A percentile compares a stretch with the other conserved stretches of the same genome.
Evolutionary conservation across 2,329 filamentous ascomycete species (phyloP).

Genomic region (Epichloe scottii): DNA sequence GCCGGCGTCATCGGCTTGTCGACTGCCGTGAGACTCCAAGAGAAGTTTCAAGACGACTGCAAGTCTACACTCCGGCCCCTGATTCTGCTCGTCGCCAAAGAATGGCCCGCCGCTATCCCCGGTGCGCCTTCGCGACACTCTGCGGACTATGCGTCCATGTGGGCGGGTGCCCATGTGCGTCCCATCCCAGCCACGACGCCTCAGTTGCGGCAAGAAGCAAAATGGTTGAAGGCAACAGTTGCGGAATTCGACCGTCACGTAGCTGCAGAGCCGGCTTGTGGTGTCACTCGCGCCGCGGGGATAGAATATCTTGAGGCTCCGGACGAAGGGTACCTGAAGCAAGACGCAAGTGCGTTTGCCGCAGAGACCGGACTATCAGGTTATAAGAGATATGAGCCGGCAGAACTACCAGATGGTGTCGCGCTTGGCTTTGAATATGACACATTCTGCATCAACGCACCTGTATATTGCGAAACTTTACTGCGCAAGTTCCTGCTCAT

Average conservation of each 20-base stretch:
- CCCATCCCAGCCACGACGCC: slow-evolving; percentile 29
- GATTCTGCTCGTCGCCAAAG: slow-evolving; percentile 18
- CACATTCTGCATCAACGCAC: slow-evolving; percentile 42
- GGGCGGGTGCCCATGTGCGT: slow-evolving; percentile 44
- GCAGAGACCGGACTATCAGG: slow-evolving; percentile 16
- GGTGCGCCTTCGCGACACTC: slow-evolving; percentile 18
- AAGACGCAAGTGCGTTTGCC: slow-evolving; percentile 14
- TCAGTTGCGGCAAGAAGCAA: slow-evolving; percentile 19
- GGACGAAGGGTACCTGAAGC: slow-evolving; percentile 22
- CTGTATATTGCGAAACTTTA: slow-evolving; percentile 34
- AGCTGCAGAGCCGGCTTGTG: slow-evolving; percentile 20
- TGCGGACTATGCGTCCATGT: slow-evolving; percentile 40
- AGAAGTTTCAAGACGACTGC: slow-evolving; percentile 4
- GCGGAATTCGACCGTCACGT: slow-evolving; percentile 14
- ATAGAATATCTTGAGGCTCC: slow-evolving; percentile 41
- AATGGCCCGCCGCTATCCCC: slow-evolving; percentile 23
- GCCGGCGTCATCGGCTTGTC: slow-evolving; percentile 42
- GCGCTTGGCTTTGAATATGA: slow-evolving; percentile 37
- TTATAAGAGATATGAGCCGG: slow-evolving; percentile 15
- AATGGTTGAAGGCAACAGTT: slow-evolving; percentile 18
- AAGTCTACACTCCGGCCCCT: background rate
- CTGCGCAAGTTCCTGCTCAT: slow-evolving; percentile 19
- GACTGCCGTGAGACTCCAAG: slow-evolving; percentile 32
- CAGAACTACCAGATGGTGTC: slow-evolving; percentile 30
- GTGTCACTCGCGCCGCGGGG: slow-evolving; percentile 35